Conservation (phyloP, 306 rosid genomes). For the Malus sieversii region DNA sequence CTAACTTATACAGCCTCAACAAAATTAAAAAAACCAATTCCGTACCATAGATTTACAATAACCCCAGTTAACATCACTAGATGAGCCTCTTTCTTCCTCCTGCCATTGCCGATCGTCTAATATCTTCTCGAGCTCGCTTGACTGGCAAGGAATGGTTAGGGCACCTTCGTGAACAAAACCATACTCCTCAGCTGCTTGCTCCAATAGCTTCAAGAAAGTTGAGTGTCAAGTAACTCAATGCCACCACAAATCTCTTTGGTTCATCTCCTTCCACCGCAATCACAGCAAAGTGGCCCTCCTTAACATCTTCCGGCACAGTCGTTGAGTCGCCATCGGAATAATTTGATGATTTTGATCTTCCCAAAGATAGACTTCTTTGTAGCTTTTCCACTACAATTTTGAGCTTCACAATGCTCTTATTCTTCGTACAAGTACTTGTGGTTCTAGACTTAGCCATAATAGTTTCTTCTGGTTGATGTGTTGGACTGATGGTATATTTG, state of each 20-base stretch:
- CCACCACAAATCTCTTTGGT: slow-evolving; percentile 57
- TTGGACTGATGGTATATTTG: not conserved
- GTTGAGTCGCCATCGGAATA: not conserved
- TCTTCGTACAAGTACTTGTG: slow-evolving; percentile 29
- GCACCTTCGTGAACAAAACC: slow-evolving; percentile 81
- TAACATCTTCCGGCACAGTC: slow-evolving; percentile 63
- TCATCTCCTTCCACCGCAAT: slow-evolving; percentile 43
- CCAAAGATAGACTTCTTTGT: slow-evolving; percentile 41
- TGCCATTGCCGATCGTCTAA: slow-evolving; percentile 31
- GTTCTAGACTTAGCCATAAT: slow-evolving; percentile 34
- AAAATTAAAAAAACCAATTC: not conserved
- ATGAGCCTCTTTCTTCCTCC: not conserved
- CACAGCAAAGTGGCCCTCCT: slow-evolving; percentile 85
- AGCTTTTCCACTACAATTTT: slow-evolving; percentile 53
- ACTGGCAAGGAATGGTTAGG: slow-evolving; percentile 55
- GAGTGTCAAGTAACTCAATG: slow-evolving; percentile 61
- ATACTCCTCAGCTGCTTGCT: slow-evolving; percentile 70
- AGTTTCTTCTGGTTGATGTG: not conserved
- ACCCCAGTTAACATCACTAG: slow-evolving; percentile 15
- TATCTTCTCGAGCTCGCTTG: slow-evolving; percentile 56
- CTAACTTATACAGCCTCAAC: not conserved
- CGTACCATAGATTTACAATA: slow-evolving; percentile 29
- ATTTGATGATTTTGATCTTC: slow-evolving; percentile 18
- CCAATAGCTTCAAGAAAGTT: slow-evolving; percentile 50
- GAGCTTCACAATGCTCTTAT: slow-evolving; percentile 42